These are phyloP conservation scores for Pinus tabuliformis DNA, from an alignment of 75 land plant genomes.

Conservation along the genomic window DNA sequence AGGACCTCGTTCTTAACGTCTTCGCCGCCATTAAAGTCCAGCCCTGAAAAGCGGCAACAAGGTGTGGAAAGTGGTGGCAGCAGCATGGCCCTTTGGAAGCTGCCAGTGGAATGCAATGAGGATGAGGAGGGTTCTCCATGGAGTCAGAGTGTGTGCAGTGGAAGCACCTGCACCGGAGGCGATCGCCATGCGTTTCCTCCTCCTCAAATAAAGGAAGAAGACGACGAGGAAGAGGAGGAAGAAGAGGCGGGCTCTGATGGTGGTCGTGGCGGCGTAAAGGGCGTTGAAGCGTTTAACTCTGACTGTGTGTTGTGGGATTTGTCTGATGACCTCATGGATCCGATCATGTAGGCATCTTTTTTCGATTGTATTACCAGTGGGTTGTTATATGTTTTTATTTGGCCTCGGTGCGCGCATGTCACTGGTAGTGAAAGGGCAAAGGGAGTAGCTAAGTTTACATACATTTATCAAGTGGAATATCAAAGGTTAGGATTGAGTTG, in stretches of 20 bases:
- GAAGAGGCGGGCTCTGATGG: conserved; percentile 15
- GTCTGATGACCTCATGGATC: conserved; percentile 55
- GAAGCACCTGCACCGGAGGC: conserved; percentile 30
- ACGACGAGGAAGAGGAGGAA: conserved; percentile 16
- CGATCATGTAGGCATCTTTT: neutral
- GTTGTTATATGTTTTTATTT: no score
- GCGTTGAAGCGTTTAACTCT: conserved; percentile 20
- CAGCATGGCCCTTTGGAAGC: neutral
- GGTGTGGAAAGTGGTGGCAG: neutral
- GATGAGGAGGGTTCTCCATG: conserved; percentile 40
- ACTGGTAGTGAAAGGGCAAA: no score
- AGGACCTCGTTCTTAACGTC: neutral
- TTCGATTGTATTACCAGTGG: no score
- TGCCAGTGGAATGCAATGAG: neutral
- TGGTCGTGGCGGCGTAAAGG: conserved; percentile 3
- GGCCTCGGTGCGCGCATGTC: no score
- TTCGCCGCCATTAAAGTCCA: neutral
- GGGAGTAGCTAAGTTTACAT: no score
- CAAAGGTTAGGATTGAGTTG: no score
- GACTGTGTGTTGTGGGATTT: conserved; percentile 66
- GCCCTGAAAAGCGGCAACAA: neutral
- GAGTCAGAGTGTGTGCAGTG: conserved; percentile 60
- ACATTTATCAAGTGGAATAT: no score
- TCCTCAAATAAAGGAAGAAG: conserved; percentile 18
- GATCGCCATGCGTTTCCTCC: conserved; percentile 17